Evolutionary conservation across 192 early-diverging fungal species (phyloP).

Genomic region (Coemansia reversa): DNA sequence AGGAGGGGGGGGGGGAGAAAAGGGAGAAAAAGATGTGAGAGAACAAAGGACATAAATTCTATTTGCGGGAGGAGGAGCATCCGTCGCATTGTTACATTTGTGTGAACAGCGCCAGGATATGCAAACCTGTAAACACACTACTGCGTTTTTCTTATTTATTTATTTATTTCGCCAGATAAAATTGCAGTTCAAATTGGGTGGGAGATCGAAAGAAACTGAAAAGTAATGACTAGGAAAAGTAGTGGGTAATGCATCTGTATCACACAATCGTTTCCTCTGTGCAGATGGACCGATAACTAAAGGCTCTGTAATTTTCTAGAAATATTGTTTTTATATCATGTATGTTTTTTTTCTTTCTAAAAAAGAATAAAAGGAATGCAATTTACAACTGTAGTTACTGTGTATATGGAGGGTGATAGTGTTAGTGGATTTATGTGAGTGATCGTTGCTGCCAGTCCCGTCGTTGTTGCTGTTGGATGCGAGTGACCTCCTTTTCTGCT

Average conservation of each 20-base stretch:
- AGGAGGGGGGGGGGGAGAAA: too few relatives aligned
- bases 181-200: not conserved
- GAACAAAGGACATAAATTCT: not conserved
- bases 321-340: not conserved
- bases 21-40: not conserved
- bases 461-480: conserved; percentile 16
- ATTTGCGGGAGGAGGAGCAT: conserved; percentile 5
- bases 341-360: not conserved
- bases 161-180: too few relatives aligned
- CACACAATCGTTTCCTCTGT: not conserved
- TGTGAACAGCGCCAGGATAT: not conserved
- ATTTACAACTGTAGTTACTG: not conserved
- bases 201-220: not conserved
- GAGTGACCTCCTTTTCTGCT: conserved; percentile 22
- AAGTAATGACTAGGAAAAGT: not conserved
- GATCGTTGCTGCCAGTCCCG: conserved; percentile 9
- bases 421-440: conserved; percentile 5
- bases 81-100: conserved; percentile 1
- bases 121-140: not conserved
- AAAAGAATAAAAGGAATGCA: conserved; percentile 12
- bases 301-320: not conserved
- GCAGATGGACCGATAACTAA: not conserved
- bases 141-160: not conserved
- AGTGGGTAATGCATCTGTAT: not conserved
- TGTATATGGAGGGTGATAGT: not conserved